phyloP scores from a whole-genome alignment of 257 asterid genomes.

The Solanum megistacrolobum region DNA sequence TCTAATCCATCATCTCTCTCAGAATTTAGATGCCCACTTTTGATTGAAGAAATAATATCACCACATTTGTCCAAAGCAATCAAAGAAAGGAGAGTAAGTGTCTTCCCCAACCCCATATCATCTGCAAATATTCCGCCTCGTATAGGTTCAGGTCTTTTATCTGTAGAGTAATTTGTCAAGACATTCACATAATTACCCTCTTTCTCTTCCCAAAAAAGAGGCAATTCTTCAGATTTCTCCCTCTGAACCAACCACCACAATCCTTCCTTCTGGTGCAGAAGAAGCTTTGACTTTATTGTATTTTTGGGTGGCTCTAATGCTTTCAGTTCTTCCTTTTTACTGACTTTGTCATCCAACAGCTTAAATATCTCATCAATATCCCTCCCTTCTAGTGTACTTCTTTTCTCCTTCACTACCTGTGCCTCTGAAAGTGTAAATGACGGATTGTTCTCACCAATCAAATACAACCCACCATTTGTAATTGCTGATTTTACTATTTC shows the following conservation, averaged over 20 bases:
- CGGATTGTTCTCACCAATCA: slow-evolving; percentile 32
- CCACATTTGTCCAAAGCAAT: slow-evolving; percentile 55
- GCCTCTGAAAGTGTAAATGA: slow-evolving; percentile 53
- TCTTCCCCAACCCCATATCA: slow-evolving; percentile 90
- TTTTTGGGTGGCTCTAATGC: slow-evolving; percentile 66
- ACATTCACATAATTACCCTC: slow-evolving; percentile 47
- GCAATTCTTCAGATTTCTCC: slow-evolving; percentile 60
- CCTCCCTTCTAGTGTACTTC: slow-evolving; percentile 24
- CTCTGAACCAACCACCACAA: slow-evolving; percentile 67
- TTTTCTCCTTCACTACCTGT: slow-evolving; percentile 36
- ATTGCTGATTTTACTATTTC: slow-evolving; percentile 34
- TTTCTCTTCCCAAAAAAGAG: slow-evolving; percentile 73
- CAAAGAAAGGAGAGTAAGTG: slow-evolving; percentile 70
- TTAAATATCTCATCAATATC: slow-evolving; percentile 70
- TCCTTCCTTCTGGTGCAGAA: slow-evolving; percentile 73
- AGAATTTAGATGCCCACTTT: slow-evolving; percentile 11
- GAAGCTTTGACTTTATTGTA: slow-evolving; percentile 47
- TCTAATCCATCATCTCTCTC: slow-evolving; percentile 15
- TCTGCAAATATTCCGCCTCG: slow-evolving; percentile 87
- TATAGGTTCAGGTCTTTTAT: slow-evolving; percentile 56
- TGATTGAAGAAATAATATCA: slow-evolving; percentile 3
- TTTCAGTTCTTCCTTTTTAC: slow-evolving; percentile 28
- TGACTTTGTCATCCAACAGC: slow-evolving; percentile 43
- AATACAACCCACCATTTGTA: slow-evolving; percentile 37
- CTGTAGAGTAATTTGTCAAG: slow-evolving; percentile 50